Conservation (phyloP, 176 grass and related monocot species). For the Canna indica region DNA sequence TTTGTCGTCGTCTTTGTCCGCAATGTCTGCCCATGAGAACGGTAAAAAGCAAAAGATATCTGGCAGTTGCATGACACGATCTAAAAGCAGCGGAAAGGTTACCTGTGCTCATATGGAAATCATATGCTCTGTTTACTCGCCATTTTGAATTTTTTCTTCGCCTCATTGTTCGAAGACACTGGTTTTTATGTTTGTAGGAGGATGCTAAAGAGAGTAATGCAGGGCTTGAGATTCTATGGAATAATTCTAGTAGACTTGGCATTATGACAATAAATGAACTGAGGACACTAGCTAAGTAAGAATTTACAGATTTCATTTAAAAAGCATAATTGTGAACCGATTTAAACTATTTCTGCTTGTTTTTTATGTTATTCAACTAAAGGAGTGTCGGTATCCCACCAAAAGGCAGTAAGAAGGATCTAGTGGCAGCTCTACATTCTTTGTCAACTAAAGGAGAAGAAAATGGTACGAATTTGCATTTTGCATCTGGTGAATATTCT, state of each 20-base stretch:
- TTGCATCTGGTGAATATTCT: not conserved
- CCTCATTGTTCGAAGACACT: not conserved
- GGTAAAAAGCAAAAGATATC: not conserved
- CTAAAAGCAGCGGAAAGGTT: not conserved
- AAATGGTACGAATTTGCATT: conserved; percentile 37
- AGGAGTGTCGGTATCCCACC: conserved; percentile 52
- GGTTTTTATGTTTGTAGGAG: conserved; percentile 27
- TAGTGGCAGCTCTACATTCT: conserved; percentile 50
- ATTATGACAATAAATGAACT: conserved; percentile 78
- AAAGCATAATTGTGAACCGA: not conserved
- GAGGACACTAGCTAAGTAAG: conserved; percentile 54
- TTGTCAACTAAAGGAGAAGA: conserved; percentile 20
- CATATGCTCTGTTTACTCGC: not conserved
- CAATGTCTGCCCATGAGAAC: not conserved
- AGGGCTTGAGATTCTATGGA: conserved; percentile 42
- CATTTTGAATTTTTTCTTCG: not conserved
- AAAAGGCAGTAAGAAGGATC: conserved; percentile 75
- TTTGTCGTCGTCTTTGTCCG: not conserved
- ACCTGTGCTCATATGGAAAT: not conserved
- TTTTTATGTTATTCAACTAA: conserved; percentile 17
- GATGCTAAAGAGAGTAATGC: conserved; percentile 33
- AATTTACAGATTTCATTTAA: conserved; percentile 7
- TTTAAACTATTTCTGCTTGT: conserved; percentile 5
- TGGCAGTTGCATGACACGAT: not conserved
- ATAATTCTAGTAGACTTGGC: conserved; percentile 46